phyloP scores from a whole-genome alignment of 129 eudicot genomes.

The Centella asiatica region DNA sequence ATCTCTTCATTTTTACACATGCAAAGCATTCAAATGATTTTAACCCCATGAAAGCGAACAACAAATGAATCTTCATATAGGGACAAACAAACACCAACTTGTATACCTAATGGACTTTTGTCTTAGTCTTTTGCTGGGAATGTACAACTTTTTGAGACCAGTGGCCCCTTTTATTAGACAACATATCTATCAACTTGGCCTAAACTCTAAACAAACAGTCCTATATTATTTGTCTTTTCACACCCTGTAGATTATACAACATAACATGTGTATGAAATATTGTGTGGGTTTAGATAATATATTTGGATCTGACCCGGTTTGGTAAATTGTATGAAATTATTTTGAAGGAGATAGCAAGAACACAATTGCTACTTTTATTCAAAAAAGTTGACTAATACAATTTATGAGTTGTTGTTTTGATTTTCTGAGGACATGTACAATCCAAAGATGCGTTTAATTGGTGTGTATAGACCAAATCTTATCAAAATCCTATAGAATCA shows the following conservation, averaged over 20 bases:
- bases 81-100: constrained; percentile 8
- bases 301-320: background rate
- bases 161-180: background rate
- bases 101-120: background rate
- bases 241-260: background rate
- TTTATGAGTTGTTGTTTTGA: no score
- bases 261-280: background rate
- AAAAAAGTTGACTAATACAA: no score
- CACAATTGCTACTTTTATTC: no score
- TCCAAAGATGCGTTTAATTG: no score
- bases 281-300: background rate
- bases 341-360: no score
- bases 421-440: no score
- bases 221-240: background rate
- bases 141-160: background rate
- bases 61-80: background rate
- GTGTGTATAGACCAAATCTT: no score
- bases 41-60: background rate
- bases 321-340: no score
- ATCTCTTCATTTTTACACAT: background rate
- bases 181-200: constrained; percentile 2
- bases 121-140: background rate
- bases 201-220: constrained; percentile 2
- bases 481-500: no score
- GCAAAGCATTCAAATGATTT: background rate